Conservation (phyloP, 306 rosid species). For the Carpinus viminea region DNA sequence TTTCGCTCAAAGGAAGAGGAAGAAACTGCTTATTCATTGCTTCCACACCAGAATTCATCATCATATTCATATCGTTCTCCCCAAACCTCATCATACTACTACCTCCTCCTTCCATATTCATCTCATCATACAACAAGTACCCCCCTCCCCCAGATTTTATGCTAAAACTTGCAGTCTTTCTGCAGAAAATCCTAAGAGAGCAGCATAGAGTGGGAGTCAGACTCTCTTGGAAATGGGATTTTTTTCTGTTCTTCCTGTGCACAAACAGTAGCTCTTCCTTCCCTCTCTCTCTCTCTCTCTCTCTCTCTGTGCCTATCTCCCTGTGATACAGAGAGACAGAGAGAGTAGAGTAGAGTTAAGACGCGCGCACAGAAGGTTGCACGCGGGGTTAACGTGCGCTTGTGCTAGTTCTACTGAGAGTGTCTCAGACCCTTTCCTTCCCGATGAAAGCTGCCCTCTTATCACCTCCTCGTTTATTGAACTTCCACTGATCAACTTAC, state of each 20-base stretch:
- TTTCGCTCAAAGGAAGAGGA: conserved; percentile 36
- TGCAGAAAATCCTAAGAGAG: conserved; percentile 28
- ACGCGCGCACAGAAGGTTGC: neutral
- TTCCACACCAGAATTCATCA: conserved; percentile 14
- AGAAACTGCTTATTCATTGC: conserved; percentile 33
- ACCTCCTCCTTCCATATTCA: no score
- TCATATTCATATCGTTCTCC: conserved; percentile 45
- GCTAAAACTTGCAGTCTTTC: conserved; percentile 26
- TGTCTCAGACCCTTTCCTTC: conserved; percentile 50
- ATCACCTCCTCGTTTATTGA: conserved; percentile 43
- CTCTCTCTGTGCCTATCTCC: neutral
- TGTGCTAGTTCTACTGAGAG: conserved; percentile 46
- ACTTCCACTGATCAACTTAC: conserved; percentile 28
- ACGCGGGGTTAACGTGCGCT: conserved; percentile 58
- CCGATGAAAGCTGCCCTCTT: conserved; percentile 41
- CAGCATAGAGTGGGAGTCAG: conserved; percentile 25
- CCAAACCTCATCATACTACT: conserved; percentile 41
- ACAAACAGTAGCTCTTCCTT: conserved; percentile 7
- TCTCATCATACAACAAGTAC: no score
- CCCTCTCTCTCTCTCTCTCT: neutral
- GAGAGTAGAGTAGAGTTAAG: conserved; percentile 23
- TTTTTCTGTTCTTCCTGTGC: conserved; percentile 19
- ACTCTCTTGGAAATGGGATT: conserved; percentile 48
- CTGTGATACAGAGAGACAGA: conserved; percentile 19
- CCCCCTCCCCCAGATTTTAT: no score